phyloP scores from a whole-genome alignment of 148 eudicot species.

The Spergularia marina region DNA sequence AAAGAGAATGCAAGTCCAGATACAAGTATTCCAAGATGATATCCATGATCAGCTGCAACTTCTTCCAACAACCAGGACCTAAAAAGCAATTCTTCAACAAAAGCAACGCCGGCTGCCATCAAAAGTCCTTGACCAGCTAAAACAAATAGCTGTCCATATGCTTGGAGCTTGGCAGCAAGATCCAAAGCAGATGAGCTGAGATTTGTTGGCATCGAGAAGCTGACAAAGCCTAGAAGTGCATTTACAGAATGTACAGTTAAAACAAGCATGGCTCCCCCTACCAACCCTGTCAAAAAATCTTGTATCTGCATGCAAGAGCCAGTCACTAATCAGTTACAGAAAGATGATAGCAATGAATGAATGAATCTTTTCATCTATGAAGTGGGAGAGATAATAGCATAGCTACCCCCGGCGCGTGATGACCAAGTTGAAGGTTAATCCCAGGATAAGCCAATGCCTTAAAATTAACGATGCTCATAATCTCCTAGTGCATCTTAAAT shows the following conservation, averaged over 20 bases:
- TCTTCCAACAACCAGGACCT: slow-evolving; percentile 94
- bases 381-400: not conserved
- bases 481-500: too few relatives aligned
- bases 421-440: too few relatives aligned
- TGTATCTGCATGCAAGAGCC: slow-evolving; percentile 48
- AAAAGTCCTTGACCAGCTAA: slow-evolving; percentile 53
- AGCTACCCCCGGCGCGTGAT: too few relatives aligned
- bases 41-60: slow-evolving; percentile 81
- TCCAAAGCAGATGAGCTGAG: slow-evolving; percentile 42
- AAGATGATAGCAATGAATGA: not conserved
- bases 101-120: slow-evolving; percentile 64
- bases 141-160: slow-evolving; percentile 46
- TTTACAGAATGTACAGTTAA: slow-evolving; percentile 55
- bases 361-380: not conserved
- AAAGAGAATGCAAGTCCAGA: slow-evolving; percentile 80
- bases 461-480: too few relatives aligned
- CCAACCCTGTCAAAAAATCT: slow-evolving; percentile 58
- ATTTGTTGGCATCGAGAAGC: slow-evolving; percentile 53
- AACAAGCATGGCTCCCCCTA: slow-evolving; percentile 72
- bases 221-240: slow-evolving; percentile 54
- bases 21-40: slow-evolving; percentile 63
- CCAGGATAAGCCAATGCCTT: too few relatives aligned
- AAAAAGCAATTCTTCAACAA: slow-evolving; percentile 81
- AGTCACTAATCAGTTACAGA: not conserved
- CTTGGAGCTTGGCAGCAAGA: slow-evolving; percentile 43